Evolutionary conservation across 1,139 yeast species (phyloP).

Genomic region (Blastobotrys buckinghamii): DNA sequence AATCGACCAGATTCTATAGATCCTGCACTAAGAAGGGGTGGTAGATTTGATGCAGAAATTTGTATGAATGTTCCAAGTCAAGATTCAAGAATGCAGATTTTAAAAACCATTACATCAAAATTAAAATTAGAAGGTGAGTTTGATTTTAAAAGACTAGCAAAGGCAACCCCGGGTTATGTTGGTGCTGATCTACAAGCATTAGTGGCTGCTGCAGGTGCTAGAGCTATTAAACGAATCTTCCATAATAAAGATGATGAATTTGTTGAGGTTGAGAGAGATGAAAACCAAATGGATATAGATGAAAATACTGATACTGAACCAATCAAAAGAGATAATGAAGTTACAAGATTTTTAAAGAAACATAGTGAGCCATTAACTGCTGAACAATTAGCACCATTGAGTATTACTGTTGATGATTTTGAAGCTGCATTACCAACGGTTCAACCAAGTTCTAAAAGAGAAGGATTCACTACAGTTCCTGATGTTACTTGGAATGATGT

Average conservation of each 20-base stretch:
- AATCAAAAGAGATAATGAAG: constrained; percentile 6
- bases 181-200: constrained; percentile 96
- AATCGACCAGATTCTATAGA: constrained; percentile 95
- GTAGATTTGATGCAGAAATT: constrained; percentile 93
- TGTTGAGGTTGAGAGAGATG: constrained; percentile 14
- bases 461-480: constrained; percentile 98
- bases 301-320: neutral
- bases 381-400: constrained; percentile 67
- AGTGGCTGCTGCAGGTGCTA: constrained; percentile 92
- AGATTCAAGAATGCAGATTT: constrained; percentile 67
- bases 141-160: constrained; percentile 70
- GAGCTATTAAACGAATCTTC: constrained; percentile 90
- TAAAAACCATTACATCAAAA: constrained; percentile 56
- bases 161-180: constrained; percentile 94
- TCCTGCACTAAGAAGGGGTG: constrained; percentile 94
- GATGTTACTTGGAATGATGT: constrained; percentile 95
- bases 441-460: constrained; percentile 97
- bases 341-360: constrained; percentile 46
- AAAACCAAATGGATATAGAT: constrained; percentile 12
- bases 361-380: constrained; percentile 78
- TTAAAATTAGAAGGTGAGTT: constrained; percentile 66
- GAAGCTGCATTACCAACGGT: constrained; percentile 80
- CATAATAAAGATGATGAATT: constrained; percentile 23
- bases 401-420: constrained; percentile 76
- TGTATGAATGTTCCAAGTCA: constrained; percentile 92